Percentiles rank a stretch among this genome's conserved stretches.
Evolutionary conservation across 2,329 filamentous ascomycete species (phyloP).

Genomic region (Zymoseptoria passerinii): DNA sequence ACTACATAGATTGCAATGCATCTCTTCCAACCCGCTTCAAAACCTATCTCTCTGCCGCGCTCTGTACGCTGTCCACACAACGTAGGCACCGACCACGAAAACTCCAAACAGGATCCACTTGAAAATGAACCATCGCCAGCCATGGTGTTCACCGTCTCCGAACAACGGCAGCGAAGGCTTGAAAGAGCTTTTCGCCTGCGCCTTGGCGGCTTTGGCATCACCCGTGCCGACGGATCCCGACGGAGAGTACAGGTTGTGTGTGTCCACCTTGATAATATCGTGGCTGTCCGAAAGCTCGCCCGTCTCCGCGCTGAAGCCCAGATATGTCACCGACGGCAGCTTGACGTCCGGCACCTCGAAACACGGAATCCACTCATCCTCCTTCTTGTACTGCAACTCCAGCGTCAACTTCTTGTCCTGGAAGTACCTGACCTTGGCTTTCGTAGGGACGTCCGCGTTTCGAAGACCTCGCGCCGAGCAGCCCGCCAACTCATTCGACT

Average conservation of each 20-base stretch:
- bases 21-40: slow-evolving; percentile 19
- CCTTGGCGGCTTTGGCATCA: slow-evolving; percentile 41
- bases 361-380: slow-evolving; percentile 81
- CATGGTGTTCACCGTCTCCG: slow-evolving; percentile 33
- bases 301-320: slow-evolving; percentile 72
- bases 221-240: slow-evolving; percentile 33
- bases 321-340: slow-evolving; percentile 64
- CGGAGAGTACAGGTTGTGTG: slow-evolving; percentile 79
- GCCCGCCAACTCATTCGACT: slow-evolving; percentile 82
- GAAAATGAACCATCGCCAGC: slow-evolving; percentile 66
- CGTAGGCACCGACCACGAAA: slow-evolving; percentile 65
- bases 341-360: slow-evolving; percentile 63
- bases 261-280: slow-evolving; percentile 80
- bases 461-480: slow-evolving; percentile 91
- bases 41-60: slow-evolving; percentile 44
- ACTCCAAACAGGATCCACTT: slow-evolving; percentile 73
- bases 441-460: slow-evolving; percentile 67
- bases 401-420: slow-evolving; percentile 86
- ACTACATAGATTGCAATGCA: slow-evolving; percentile 3
- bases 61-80: slow-evolving; percentile 78
- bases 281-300: slow-evolving; percentile 96
- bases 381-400: slow-evolving; percentile 88
- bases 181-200: slow-evolving; percentile 18
- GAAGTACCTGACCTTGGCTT: slow-evolving; percentile 87
- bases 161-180: background rate